Evolutionary conservation across 495 filamentous ascomycete species (phyloP).

Genomic region (Penicillium bovifimosum): DNA sequence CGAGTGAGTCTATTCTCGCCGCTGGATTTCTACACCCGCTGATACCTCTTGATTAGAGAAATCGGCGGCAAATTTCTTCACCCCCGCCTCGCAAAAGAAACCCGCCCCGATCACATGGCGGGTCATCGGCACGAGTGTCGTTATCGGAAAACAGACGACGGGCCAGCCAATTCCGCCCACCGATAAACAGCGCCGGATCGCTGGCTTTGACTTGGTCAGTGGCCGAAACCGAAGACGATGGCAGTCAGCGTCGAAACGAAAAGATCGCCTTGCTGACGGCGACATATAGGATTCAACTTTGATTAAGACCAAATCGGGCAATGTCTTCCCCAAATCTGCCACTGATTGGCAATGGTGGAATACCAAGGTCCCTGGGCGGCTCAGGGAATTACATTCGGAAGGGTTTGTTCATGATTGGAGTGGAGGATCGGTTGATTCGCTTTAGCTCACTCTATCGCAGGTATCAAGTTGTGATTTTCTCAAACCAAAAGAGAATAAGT

Average conservation of each 20-base stretch:
- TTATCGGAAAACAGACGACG: slow-evolving; percentile 67
- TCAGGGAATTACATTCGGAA: slow-evolving; percentile 62
- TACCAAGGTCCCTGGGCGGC: slow-evolving; percentile 53
- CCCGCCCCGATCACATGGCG: slow-evolving; percentile 75
- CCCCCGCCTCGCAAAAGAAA: slow-evolving; percentile 76
- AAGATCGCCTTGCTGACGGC: not conserved
- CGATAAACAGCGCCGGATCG: slow-evolving; percentile 55
- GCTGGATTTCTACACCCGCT: not conserved
- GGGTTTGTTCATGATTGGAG: slow-evolving; percentile 47
- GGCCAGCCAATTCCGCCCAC: slow-evolving; percentile 19
- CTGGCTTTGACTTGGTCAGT: slow-evolving; percentile 85
- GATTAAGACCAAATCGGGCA: slow-evolving; percentile 73
- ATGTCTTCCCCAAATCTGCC: slow-evolving; percentile 62
- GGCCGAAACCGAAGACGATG: not conserved
- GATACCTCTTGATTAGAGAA: slow-evolving; percentile 45
- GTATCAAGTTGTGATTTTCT: slow-evolving; percentile 73
- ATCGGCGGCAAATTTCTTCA: slow-evolving; percentile 82
- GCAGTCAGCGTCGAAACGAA: too few species aligned
- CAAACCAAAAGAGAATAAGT: slow-evolving; percentile 80
- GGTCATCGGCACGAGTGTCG: slow-evolving; percentile 58
- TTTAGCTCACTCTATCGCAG: slow-evolving; percentile 33
- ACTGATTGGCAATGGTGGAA: slow-evolving; percentile 97
- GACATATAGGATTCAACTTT: slow-evolving; percentile 73
- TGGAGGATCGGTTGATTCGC: not conserved
- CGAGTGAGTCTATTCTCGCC: slow-evolving; percentile 49